Conservation (phyloP, 805 yeast species). For the Kuraishia borneana region DNA sequence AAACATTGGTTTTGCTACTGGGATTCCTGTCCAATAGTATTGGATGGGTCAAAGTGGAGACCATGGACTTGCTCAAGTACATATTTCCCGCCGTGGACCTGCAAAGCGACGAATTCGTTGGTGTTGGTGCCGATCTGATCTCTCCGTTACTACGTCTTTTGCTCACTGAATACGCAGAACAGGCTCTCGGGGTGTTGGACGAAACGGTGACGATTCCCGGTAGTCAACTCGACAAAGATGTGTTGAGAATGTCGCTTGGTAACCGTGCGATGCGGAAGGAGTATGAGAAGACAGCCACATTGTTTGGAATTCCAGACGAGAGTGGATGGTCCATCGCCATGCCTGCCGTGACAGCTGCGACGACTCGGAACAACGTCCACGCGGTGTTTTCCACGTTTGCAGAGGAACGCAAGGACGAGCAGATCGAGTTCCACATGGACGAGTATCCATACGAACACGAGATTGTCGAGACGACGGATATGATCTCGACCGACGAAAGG, state of each 20-base stretch:
- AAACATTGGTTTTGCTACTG: conserved; percentile 60
- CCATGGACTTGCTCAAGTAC: conserved; percentile 63
- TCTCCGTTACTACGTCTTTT: conserved; percentile 76
- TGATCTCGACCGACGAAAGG: conserved; percentile 41
- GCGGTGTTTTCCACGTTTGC: conserved; percentile 87
- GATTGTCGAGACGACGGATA: conserved; percentile 26
- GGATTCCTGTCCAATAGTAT: conserved; percentile 72
- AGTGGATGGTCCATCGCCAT: conserved; percentile 96
- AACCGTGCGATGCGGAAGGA: conserved; percentile 68
- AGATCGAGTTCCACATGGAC: conserved; percentile 47
- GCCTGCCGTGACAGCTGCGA: conserved; percentile 85
- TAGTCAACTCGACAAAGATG: conserved; percentile 82
- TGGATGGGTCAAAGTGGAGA: conserved; percentile 71
- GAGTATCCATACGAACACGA: conserved; percentile 36
- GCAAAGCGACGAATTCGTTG: conserved; percentile 65
- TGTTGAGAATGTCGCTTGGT: conserved; percentile 84
- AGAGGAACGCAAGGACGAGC: conserved; percentile 24
- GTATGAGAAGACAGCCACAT: conserved; percentile 74
- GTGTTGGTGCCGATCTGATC: conserved; percentile 90
- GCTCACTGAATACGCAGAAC: conserved; percentile 78
- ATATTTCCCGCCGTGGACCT: conserved; percentile 72
- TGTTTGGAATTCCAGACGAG: conserved; percentile 91
- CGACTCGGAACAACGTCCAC: conserved; percentile 87
- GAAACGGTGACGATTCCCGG: conserved; percentile 81
- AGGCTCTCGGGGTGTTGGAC: conserved; percentile 83